Evolutionary conservation across 345 rosid species (phyloP), one percentile per base, ranked within the genome.

Genomic region (Physaria fendleri): DNA sequence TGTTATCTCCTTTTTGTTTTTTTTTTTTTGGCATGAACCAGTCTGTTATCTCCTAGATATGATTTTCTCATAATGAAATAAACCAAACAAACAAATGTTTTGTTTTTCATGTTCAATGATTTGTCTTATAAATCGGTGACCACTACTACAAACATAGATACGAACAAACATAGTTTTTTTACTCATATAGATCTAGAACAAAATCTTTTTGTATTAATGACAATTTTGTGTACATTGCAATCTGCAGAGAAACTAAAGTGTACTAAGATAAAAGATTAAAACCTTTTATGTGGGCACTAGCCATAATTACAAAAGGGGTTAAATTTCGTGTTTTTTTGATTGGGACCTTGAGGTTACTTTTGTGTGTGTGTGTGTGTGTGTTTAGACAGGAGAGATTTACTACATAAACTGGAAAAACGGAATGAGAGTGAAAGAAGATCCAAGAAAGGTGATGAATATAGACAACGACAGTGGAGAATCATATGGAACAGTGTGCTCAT

Each of bases 391-490:
- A 67, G 99, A 88, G 77, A 73, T 92, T 53, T 92, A 88, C 67
- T 92, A 84, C 73, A 81, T 84, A 68, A 88, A 92, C 75, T 92
- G 99, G 99, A 83, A 83, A 71, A 86, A 77, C n/a, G 99, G 99
- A 37, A 77, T 76, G 83, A 88, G 64, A 66, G 85, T 85, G 24
- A 85, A 67, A 51, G 95, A 86, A 46, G 97, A 84, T 78, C 97
- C 95, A 56, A 78, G 95, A 43, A 45, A 65, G 58, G 68, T 69
- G 67, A 61, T 68, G 18, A 44, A 48, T 49, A 35, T 61, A 18
- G 72, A 62, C 39, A 69, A 71, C 10, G 63, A 76, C 45, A 71
- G 69, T 63, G 73, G 75, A 7, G 82, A 78, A 17, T 69, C 68
- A n/a, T 69, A 54, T 54, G 68, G 73, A 34, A 74, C 71, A 8